Evolutionary conservation across 192 early-diverging fungal genomes (phyloP), one percentile per base, ranked within the genome.

Genomic region (Backusella australiensis): DNA sequence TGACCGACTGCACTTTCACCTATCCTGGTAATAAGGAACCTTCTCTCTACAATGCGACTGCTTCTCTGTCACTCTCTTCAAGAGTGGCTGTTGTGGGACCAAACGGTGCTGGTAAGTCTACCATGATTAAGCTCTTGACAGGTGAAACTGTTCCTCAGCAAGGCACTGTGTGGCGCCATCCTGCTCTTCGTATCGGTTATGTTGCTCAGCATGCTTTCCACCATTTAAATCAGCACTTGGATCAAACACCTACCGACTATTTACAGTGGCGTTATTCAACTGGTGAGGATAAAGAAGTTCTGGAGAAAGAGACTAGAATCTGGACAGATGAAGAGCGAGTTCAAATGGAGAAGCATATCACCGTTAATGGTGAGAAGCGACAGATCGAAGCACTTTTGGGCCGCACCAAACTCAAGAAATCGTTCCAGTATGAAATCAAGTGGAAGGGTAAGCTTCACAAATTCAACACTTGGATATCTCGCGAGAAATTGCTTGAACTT

Each of bases 201-300:
- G 92, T 95, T 75, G 92, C 93, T 29, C 94, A 95, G 77, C 94
- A 95, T 82, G 92, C 93, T 68, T 93, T 95, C 91, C 91, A 95
- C 79, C 93, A 95, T 86, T 82, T 95, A 69, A 92, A 95, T 68
- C 89, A 92, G 65, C 93, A 95, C 83, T 67, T 93, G 36, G 92
- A 95, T 85, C 91, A 93, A 73, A 93, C 93, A 12, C 92, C 93
- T 53, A 94, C 93, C 80, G 91, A 92, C 42, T 95, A 95, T 82
- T 90, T 95, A 73, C 91, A 91, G 68, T 95, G 93, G 93, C 90
- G 93, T 82, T 95, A 91, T 79, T 85, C 89, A 52, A 88, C 89
- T 69, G 93, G 93, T 75, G 91, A 91, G 53, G 93, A 95, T 81
- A 86, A 89, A 42, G 93, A 95, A 79, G 86, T 91, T 15, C 77